phyloP scores from a whole-genome alignment of 805 yeast genomes.

The Dipodascus geniculatus region DNA sequence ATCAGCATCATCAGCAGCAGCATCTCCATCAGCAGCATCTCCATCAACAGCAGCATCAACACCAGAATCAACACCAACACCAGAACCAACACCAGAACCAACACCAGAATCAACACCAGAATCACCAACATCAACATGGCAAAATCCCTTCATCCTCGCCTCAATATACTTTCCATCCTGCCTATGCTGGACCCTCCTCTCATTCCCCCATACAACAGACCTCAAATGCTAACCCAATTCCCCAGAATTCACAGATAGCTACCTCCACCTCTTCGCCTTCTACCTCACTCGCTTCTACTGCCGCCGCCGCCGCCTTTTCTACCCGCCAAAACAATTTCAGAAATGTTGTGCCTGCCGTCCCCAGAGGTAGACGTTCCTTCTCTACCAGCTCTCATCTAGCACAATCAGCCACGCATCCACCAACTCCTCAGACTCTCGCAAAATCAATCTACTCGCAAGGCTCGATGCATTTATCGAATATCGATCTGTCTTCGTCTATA shows the following conservation, averaged over 20 bases:
- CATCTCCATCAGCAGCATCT: not conserved
- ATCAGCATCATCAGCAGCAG: not conserved
- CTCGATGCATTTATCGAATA: not conserved
- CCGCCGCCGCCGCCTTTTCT: not conserved
- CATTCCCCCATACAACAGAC: not conserved
- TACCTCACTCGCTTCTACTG: constrained; percentile 3
- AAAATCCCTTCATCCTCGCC: constrained; percentile 6
- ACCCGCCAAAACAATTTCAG: not conserved
- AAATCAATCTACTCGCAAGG: not conserved
- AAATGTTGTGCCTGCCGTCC: not conserved
- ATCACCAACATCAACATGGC: constrained; percentile 3
- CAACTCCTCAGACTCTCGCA: not conserved
- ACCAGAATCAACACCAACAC: constrained; percentile 2
- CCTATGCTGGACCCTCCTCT: not conserved
- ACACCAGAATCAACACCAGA: not conserved
- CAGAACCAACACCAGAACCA: constrained; percentile 4
- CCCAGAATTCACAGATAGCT: not conserved
- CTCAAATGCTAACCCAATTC: not conserved
- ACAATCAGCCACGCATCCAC: not conserved
- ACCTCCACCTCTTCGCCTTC: not conserved
- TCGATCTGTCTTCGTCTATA: not conserved
- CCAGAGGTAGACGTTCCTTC: not conserved
- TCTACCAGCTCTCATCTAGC: not conserved
- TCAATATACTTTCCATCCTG: constrained; percentile 4
- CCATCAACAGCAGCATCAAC: constrained; percentile 6